Base-by-base conservation (phyloP, 768 basidiomycete species). In the Boletales sp. region DNA sequence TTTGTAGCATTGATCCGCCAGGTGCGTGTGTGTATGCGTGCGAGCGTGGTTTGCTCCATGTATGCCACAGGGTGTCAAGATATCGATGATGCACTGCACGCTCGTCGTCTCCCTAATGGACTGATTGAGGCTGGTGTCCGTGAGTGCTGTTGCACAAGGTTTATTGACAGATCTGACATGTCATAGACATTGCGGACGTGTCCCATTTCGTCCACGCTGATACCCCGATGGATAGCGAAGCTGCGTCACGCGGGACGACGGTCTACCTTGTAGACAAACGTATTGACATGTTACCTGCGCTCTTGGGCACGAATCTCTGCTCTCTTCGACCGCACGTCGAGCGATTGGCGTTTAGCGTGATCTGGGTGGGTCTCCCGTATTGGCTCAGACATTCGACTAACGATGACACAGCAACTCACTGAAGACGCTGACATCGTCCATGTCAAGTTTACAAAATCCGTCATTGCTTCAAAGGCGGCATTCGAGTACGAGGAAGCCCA, bases 401-500 rank as follows among this genome's bases (percentile, higher is more conserved):
- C 8, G 14, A 15, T 2, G 19, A 10, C 6, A 4, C 54, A 98
- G 95, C 93, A 97, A 80, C 70, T 99, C 63, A 88, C 86, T 1
- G 81, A 87, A 0, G 82, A 91, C 29, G 94, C 90, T 3, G 82
- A 95, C 39, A 95, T 98, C 30, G 85, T 94, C 45, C 84, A 89
- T 54, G 87, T 93, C 36, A 78, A 90, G 42, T 98, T 95, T 62
- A 89, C 86, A 5, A 99, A 98, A 68, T 97, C 94, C 0, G 94
- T 99, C 8, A 99, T 99, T 53, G 86, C 91, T 9, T 94, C 91
- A 5, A 99, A 97, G 65, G 87, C 86, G 43, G 93, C 95, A 0
- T 97, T 98, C 70, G 97, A 94, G 17, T 99, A 99, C 58, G 91
- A 92, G 62, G 93, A 94, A 53, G 97, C 97, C 5, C 97, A 99